Conservation (phyloP, 345 rosid species). For the Toxicodendron radicans region DNA sequence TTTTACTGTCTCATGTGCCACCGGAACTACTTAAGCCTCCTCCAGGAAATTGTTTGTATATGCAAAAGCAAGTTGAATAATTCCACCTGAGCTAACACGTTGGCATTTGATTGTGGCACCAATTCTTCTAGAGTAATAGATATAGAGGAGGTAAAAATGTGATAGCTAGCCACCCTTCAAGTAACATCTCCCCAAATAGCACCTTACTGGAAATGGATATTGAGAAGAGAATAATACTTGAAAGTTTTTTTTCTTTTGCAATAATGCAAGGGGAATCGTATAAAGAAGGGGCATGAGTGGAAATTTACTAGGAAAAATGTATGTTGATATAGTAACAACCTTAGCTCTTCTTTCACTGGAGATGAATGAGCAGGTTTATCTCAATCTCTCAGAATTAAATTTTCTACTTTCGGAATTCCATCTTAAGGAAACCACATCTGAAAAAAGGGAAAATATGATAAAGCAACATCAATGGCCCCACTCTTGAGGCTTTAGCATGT, state of each 20-base stretch:
- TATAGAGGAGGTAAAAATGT: conserved; percentile 19
- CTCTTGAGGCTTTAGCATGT: conserved; percentile 27
- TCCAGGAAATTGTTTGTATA: conserved; percentile 38
- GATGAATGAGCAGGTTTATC: conserved; percentile 25
- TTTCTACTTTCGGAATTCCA: conserved; percentile 39
- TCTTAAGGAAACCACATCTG: conserved; percentile 17
- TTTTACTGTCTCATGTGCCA: conserved; percentile 38
- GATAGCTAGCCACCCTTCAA: conserved; percentile 26
- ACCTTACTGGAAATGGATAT: conserved; percentile 25
- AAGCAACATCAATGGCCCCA: conserved; percentile 24
- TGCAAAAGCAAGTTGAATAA: conserved; percentile 26
- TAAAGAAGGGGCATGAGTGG: conserved; percentile 30
- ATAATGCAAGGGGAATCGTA: conserved; percentile 57
- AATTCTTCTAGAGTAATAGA: conserved; percentile 23
- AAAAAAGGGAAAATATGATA: conserved; percentile 14
- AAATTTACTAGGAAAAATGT: conserved; percentile 24
- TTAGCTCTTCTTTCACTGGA: background rate
- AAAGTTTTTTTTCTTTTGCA: conserved; percentile 40
- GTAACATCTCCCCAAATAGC: conserved; percentile 38
- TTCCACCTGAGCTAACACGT: conserved; percentile 8
- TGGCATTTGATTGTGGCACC: conserved; percentile 9
- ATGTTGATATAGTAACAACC: too few relatives aligned
- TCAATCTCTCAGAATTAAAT: conserved; percentile 6
- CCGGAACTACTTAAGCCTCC: conserved; percentile 43
- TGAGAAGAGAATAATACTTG: conserved; percentile 41